Evolutionary conservation across 345 rosid species (phyloP).

Genomic region (Populus davidiana): DNA sequence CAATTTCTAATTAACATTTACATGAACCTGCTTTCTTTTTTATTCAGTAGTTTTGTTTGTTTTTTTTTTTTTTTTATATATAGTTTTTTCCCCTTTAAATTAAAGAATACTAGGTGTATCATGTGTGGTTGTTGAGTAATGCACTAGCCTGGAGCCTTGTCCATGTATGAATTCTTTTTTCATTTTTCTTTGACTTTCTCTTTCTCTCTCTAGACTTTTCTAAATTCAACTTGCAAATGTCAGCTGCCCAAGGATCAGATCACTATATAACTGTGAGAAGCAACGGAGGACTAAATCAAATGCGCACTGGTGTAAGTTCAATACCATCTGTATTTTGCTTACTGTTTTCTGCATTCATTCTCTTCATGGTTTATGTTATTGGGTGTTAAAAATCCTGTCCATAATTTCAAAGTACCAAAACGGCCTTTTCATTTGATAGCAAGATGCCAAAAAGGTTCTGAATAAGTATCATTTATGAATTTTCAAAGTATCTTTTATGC

Average conservation of each 20-base stretch:
- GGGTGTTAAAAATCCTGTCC: background rate
- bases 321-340: background rate
- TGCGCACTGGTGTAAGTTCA: slow-evolving; percentile 95
- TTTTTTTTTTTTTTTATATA: no score
- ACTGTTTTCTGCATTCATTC: background rate
- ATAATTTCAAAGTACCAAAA: background rate
- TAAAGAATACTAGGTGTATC: no score
- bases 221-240: slow-evolving; percentile 14
- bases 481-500: background rate
- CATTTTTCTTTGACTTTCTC: background rate
- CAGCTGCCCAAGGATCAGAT: slow-evolving; percentile 54
- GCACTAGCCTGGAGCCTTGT: no score
- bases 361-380: background rate
- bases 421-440: no score
- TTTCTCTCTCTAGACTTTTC: background rate
- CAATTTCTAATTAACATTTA: background rate
- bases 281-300: slow-evolving; percentile 96
- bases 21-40: background rate
- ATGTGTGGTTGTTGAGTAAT: no score
- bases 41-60: no score
- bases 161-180: background rate
- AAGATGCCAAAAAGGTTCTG: background rate
- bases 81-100: no score
- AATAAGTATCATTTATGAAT: background rate
- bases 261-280: slow-evolving; percentile 75